Percentiles rank a stretch among this genome's conserved stretches.
Conservation (phyloP, 177 flowering plant species). For the Vitis hybrid region DNA sequence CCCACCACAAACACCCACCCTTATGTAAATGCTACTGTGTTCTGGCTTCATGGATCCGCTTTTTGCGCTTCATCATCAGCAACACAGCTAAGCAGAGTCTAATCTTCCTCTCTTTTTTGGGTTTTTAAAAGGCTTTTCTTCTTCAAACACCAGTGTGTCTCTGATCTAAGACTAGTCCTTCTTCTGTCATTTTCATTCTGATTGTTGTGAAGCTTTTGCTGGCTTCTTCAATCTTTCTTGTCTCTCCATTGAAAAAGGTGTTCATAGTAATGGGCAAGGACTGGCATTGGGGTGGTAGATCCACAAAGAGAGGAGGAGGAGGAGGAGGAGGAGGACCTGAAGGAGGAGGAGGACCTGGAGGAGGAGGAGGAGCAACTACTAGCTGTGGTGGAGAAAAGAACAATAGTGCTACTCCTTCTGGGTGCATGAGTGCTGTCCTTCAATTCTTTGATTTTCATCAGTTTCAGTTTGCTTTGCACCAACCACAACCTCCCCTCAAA, state of each 20-base stretch:
- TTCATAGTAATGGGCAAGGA: slow-evolving; percentile 48
- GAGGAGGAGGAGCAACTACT: not conserved
- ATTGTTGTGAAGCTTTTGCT: not conserved
- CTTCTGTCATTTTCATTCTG: slow-evolving; percentile 25
- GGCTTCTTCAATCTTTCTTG: not conserved
- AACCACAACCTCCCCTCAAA: slow-evolving; percentile 26
- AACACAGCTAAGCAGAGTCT: too few relatives aligned
- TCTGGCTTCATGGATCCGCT: slow-evolving; percentile 41
- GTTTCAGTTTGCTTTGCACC: slow-evolving; percentile 33
- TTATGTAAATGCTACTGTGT: slow-evolving; percentile 8
- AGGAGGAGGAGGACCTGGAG: not conserved
- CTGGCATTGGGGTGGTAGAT: slow-evolving; percentile 33
- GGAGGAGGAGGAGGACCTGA: not conserved
- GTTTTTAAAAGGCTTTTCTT: not conserved
- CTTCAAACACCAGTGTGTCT: not conserved
- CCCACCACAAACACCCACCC: slow-evolving; percentile 7
- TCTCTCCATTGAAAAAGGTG: not conserved
- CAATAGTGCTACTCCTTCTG: slow-evolving; percentile 22
- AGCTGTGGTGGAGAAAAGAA: not conserved
- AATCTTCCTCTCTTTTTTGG: not conserved
- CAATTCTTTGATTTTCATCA: slow-evolving; percentile 71
- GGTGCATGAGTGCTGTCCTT: slow-evolving; percentile 73
- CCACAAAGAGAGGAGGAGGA: slow-evolving; percentile 15
- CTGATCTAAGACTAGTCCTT: not conserved
- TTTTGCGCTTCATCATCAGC: slow-evolving; percentile 28